Evolutionary conservation across 345 rosid genomes (phyloP).

Genomic region (Gossypium stocksii): DNA sequence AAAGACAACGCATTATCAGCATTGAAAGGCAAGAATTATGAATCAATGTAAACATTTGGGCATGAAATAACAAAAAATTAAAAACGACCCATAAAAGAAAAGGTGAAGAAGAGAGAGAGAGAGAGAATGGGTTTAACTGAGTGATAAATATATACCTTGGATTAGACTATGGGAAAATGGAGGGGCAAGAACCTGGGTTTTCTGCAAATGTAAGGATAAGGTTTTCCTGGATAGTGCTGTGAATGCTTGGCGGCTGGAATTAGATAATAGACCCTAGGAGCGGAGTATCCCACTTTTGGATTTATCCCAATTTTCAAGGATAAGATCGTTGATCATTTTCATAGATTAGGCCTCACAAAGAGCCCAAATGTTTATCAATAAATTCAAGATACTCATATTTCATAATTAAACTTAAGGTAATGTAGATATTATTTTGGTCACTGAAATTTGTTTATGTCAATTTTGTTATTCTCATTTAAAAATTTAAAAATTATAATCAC

Average conservation of each 20-base stretch:
- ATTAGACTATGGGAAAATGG: not conserved
- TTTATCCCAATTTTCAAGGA: not conserved
- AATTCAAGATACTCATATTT: too few relatives aligned
- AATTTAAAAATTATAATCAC: too few relatives aligned
- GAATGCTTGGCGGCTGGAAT: not conserved
- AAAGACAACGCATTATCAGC: slow-evolving; percentile 3
- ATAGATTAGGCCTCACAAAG: too few relatives aligned
- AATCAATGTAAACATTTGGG: not conserved
- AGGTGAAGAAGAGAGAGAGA: too few relatives aligned
- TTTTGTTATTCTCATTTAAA: too few relatives aligned
- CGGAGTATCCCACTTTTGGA: not conserved
- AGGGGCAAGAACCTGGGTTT: not conserved
- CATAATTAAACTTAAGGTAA: too few relatives aligned
- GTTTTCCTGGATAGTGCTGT: not conserved
- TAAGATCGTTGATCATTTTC: too few relatives aligned
- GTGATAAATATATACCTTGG: not conserved
- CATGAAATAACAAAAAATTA: not conserved
- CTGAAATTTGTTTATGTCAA: too few relatives aligned
- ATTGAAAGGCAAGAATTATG: not conserved
- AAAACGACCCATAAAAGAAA: too few relatives aligned
- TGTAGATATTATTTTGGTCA: too few relatives aligned
- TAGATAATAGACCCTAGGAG: not conserved
- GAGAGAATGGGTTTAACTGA: not conserved
- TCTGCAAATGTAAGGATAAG: not conserved
- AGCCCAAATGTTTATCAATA: too few relatives aligned